Conservation (phyloP, 2,329 filamentous ascomycete species). For the Neonectria sp. region DNA sequence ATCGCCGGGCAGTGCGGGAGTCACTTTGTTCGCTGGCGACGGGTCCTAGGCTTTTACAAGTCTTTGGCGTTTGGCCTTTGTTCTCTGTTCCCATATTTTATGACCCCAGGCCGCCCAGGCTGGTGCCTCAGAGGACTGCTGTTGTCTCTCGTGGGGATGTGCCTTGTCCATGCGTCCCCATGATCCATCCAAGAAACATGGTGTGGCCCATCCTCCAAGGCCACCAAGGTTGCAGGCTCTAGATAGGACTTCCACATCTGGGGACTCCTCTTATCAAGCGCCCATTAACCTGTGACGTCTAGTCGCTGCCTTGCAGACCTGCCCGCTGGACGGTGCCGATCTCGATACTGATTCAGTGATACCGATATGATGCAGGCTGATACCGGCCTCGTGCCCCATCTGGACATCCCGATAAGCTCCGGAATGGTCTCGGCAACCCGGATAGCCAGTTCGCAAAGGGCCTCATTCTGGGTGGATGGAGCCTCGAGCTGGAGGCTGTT, state of each 20-base stretch:
- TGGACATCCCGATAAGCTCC: conserved; percentile 34
- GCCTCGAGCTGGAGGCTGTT: too few relatives aligned
- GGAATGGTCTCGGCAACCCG: conserved; percentile 29
- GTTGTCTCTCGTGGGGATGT: not conserved
- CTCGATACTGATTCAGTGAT: conserved; percentile 7
- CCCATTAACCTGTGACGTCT: not conserved
- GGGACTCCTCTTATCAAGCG: not conserved
- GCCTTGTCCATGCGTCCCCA: not conserved
- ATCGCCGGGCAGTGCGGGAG: conserved; percentile 33
- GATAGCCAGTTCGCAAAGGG: conserved; percentile 1
- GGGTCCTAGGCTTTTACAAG: not conserved
- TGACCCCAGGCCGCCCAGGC: conserved; percentile 11
- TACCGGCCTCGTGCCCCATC: conserved; percentile 18
- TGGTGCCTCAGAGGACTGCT: not conserved
- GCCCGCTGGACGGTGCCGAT: not conserved
- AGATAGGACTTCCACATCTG: not conserved
- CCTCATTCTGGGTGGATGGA: not conserved
- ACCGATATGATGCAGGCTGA: conserved; percentile 3
- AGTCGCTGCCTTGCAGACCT: not conserved
- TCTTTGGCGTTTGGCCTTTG: not conserved
- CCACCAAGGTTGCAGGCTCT: not conserved
- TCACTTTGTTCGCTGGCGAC: conserved; percentile 11
- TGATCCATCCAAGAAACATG: not conserved
- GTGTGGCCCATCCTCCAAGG: not conserved
- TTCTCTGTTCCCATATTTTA: not conserved